Base-by-base conservation (phyloP, 371 early-diverging fungal species). In the Mortierella sp. region DNA sequence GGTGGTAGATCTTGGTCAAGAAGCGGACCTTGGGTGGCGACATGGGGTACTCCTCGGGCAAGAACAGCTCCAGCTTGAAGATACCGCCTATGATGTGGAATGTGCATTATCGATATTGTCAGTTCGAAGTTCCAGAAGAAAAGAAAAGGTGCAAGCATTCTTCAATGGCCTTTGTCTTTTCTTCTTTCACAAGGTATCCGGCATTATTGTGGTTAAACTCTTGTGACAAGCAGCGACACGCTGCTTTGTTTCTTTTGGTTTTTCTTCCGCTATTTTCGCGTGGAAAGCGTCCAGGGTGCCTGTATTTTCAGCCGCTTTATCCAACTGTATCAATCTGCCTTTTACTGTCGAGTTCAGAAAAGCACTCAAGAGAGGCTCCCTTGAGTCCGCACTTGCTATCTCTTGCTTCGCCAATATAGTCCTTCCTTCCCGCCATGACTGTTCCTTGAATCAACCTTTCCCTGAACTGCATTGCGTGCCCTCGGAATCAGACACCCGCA, bases 31-130 rank as follows among this genome's bases (percentile, higher is more conserved):
- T 98, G 72, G 99, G 99, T 51, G 99, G 99, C 3, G 96, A 95
- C 97, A 98, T 98, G 44, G 99, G 99, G 86, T 99, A 99, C 55
- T 98, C 98, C 77, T 99, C 99, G 68, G 99, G 98, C 82, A 99
- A 91, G 84, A 97, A 97, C 63, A 99, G 91, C 83, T 99, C 99
- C 75, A 99, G 92, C 81, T 95, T 97, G 91, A 99, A 99, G 27
- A 93, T 92, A 27, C 99, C 99, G 76, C 98, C 99, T 97, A 87
- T 10, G 43, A 38, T 12, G 74, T 4, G 16, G 29, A 63, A 14
- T 18, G 48, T 27, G 27, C 63, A 32, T 32, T 70, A 44, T n/a
- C 6, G 21, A 51, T 60, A 16, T 16, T 60, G 60, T 60, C 16
- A 60, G 32, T 29, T 32, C 32, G 16, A 55, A 18, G n/a, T n/a